Conservation (phyloP, 164 flowering plant species). For the Tetrastigma voinierianum region DNA sequence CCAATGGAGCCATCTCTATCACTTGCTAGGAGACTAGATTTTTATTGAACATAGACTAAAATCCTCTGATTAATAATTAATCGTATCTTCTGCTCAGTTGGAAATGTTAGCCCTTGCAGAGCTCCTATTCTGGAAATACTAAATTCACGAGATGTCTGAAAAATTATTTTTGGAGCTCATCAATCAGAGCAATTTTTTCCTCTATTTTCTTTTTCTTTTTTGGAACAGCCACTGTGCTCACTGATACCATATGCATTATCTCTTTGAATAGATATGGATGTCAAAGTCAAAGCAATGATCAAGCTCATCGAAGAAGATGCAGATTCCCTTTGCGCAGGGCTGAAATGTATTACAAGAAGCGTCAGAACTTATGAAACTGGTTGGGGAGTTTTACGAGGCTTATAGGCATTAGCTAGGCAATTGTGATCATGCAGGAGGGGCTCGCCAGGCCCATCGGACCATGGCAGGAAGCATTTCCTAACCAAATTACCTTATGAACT, state of each 20-base stretch:
- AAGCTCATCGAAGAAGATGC: conserved; percentile 96
- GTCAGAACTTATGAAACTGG: conserved; percentile 90
- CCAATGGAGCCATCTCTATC: too few species aligned
- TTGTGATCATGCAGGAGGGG: conserved; percentile 85
- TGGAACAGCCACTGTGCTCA: background rate
- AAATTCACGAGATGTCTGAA: too few species aligned
- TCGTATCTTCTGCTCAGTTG: too few species aligned
- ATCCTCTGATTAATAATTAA: background rate
- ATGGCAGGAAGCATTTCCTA: conserved; percentile 81
- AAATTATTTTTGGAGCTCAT: too few species aligned
- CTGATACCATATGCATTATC: background rate
- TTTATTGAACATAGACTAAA: background rate
- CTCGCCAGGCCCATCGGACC: conserved; percentile 82
- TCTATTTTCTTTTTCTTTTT: background rate
- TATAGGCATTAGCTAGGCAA: conserved; percentile 95
- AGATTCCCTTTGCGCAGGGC: conserved; percentile 96
- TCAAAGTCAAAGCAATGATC: conserved; percentile 89
- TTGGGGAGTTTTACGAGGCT: conserved; percentile 88
- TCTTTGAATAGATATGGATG: conserved; percentile 73
- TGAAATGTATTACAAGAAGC: conserved; percentile 94
- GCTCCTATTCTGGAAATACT: background rate
- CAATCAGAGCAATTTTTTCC: too few species aligned
- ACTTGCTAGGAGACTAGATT: background rate
- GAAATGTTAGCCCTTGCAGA: too few species aligned
- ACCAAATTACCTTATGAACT: conserved; percentile 54